Percentiles rank a stretch among this genome's conserved stretches.
Evolutionary conservation across 768 basidiomycete genomes (phyloP).

Genomic region (Glaciozyma antarctica): DNA sequence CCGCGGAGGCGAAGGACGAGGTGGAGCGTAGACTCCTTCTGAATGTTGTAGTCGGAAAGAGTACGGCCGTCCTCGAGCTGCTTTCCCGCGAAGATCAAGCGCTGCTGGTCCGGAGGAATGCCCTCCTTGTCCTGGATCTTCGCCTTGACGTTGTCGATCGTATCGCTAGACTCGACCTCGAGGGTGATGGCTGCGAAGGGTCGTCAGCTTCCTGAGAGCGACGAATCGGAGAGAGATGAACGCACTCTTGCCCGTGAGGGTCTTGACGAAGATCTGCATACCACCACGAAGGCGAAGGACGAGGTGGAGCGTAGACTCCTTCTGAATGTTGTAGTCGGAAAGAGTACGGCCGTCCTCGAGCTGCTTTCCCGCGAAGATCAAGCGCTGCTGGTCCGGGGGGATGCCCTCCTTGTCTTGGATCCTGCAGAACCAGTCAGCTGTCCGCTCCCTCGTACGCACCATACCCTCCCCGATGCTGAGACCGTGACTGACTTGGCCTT

Average conservation of each 20-base stretch:
- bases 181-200: slow-evolving; percentile 51
- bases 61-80: slow-evolving; percentile 86
- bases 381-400: slow-evolving; percentile 79
- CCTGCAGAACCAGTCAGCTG: no score
- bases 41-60: slow-evolving; percentile 77
- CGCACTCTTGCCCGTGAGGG: slow-evolving; percentile 42
- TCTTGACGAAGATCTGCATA: slow-evolving; percentile 42
- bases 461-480: no score
- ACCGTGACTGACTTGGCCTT: slow-evolving; percentile 56
- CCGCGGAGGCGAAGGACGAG: slow-evolving; percentile 43
- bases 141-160: slow-evolving; percentile 51
- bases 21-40: slow-evolving; percentile 81
- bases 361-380: slow-evolving; percentile 89
- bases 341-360: slow-evolving; percentile 86
- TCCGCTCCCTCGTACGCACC: no score
- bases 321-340: slow-evolving; percentile 74
- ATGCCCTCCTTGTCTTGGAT: slow-evolving; percentile 53
- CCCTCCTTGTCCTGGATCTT: slow-evolving; percentile 93
- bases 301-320: slow-evolving; percentile 88
- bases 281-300: slow-evolving; percentile 90
- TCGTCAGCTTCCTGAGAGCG: slow-evolving; percentile 49
- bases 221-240: slow-evolving; percentile 56
- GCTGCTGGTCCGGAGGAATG: slow-evolving; percentile 84
- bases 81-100: slow-evolving; percentile 84
- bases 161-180: no score